phyloP scores from a whole-genome alignment of 495 filamentous ascomycete species.

The Pyronema omphalodes region DNA sequence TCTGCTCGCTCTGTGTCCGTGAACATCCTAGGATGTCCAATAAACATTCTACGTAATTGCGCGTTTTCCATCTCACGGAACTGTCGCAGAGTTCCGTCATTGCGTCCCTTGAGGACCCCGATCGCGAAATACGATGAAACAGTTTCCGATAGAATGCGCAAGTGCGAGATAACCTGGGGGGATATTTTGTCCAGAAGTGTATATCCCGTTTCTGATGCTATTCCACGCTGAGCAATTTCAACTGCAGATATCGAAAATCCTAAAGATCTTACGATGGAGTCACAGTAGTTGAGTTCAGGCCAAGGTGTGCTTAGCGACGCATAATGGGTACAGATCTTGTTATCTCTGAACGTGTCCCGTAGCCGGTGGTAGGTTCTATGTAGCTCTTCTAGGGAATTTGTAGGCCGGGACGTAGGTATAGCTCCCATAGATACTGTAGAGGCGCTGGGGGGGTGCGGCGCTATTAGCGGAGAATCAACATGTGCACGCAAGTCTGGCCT shows the following conservation, averaged over 20 bases:
- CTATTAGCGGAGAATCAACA: background rate
- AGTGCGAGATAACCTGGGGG: constrained; percentile 59
- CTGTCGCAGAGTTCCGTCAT: constrained; percentile 39
- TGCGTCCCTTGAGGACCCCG: constrained; percentile 42
- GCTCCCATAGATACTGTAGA: background rate
- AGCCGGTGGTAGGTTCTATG: constrained; percentile 62
- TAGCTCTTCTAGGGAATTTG: constrained; percentile 37
- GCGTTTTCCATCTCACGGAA: constrained; percentile 49
- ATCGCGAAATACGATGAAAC: constrained; percentile 67
- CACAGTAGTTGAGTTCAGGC: constrained; percentile 23
- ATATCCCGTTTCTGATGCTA: constrained; percentile 53
- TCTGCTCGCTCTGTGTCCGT: constrained; percentile 1
- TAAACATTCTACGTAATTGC: constrained; percentile 61
- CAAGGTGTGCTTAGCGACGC: constrained; percentile 5
- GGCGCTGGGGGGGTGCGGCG: background rate
- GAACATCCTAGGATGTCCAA: constrained; percentile 28
- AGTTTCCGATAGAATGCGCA: constrained; percentile 83
- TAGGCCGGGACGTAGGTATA: background rate
- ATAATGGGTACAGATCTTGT: constrained; percentile 40
- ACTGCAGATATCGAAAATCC: constrained; percentile 78
- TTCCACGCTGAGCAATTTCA: constrained; percentile 82
- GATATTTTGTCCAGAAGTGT: constrained; percentile 75
- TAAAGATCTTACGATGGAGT: constrained; percentile 52
- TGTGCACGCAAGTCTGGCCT: background rate
- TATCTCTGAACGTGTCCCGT: constrained; percentile 55